Evolutionary conservation across 345 rosid species (phyloP), one percentile per base, ranked within the genome.

Genomic region (Tarenaya hassleriana): DNA sequence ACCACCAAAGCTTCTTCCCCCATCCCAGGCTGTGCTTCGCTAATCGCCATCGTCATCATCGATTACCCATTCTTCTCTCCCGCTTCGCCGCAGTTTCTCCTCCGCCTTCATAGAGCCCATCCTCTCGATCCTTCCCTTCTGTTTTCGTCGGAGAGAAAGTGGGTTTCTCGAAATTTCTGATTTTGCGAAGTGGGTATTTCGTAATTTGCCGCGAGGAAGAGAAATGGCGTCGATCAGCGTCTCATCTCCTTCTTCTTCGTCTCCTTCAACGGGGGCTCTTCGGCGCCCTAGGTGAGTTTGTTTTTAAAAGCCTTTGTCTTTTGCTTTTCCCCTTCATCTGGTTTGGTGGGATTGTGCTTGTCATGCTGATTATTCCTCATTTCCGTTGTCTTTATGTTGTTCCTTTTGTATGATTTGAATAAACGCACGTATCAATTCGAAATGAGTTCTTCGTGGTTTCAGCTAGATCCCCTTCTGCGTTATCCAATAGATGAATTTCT

Each of bases 191-290:
- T 50, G 54, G 50, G 37, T 8, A 19, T 48, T 10, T 42, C 33
- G 20, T 13, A 0, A 35, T 27, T 27, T 16, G 41, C 11, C 29
- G 29, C 3, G 29, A 5, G 29, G 29, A 24, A 39, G 47, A 21
- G 43, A 17, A 8, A 73, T 77, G 78, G 64, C 82, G 53, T 70
- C 76, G 1, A 58, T 73, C 70, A 71, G 62, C 44, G 3, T 73
- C 18, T 68, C 76, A 16, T 69, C 62, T 49, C 66, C 69, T 62
- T 64, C 81, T n/a, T n/a, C n/a, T 34, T 58, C 64, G 0, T 58
- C 64, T 49, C 66, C 69, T 62, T 64, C 81, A 42, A 70, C 75
- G 34, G 24, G 68, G 0, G 58, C 72, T 55, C 70, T 77, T 41
- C 62, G 68, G 31, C 54, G 58, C 57, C 54, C 72, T 10, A 67